Evolutionary conservation across 768 basidiomycete genomes (phyloP), one percentile per base, ranked within the genome.

Genomic region (Tricholoma matsutake): DNA sequence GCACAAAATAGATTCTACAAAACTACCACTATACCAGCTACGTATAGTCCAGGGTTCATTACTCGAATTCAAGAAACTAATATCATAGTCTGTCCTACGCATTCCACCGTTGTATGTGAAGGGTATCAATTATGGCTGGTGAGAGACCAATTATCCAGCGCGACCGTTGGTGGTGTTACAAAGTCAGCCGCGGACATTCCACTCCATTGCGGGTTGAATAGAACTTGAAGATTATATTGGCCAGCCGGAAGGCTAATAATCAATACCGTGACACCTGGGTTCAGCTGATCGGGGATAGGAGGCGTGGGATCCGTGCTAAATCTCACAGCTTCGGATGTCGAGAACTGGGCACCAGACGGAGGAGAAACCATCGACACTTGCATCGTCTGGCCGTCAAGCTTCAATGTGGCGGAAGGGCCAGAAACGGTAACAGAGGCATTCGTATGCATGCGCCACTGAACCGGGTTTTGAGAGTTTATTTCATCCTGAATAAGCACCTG

Each of bases 401-500:
- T 77, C 63, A 99, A 78, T 3, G 88, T 92, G 1, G 94, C 96
- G 1, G 87, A 83, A 4, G 82, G 83, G 32, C 72, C 75, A 57
- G 75, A 57, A 45, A 71, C 68, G 59, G 71, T 67, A 37, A 93
- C 73, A 3, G 94, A 93, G 10, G 96, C 96, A 75, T 98, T 98
- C 59, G 96, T 98, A 75, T 98, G 95, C 82, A 92, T 91, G 52
- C 94, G 87, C 96, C 96, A 97, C 77, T 88, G 83, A 51, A 97
- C 72, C 20, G 79, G 66, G 6, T 72, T 78, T 34, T 80, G 73
- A 2, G 86, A 77, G 16, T 74, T 81, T 69, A 98, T 87, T 69
- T 99, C 97, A 75, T 98, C 96, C 73, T 96, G 96, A 51, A 99
- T 71, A 14, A 99, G 85, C 13, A 98, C 87, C 75, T 98, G 97